Evolutionary conservation across 164 flowering plant genomes (phyloP), one percentile per base, ranked within the genome.

Genomic region (Taxillus chinensis): DNA sequence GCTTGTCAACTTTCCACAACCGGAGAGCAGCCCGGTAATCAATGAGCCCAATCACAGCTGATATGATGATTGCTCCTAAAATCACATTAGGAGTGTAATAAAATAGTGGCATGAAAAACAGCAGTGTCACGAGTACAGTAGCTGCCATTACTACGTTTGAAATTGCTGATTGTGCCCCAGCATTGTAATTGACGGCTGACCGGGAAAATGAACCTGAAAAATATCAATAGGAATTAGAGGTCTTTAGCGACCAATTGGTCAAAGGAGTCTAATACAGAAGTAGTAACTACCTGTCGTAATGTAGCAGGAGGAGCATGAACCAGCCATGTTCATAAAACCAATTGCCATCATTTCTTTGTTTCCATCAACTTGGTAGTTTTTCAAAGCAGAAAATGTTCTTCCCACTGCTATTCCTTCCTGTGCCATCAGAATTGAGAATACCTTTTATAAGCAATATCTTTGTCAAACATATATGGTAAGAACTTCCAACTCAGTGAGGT

Each of bases 351-450:
- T 86, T 73, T 83, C 89, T 71, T 86, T 82, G 80, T 86, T 86
- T 0, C 89, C 92, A 66, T 83, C 87, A 41, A 86, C 87, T 74
- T 86, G 92, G 69, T 86, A 86, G 65, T 86, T 84, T 56, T 76
- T 73, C 60, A 86, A 64, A 10, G 84, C 45, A n/a, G 89, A 85
- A 75, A 86, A 86, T 62, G 89, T 86, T 52, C 89, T 80, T 62
- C 89, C 92, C 3, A 86, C 89, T 3, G 89, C 92, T 68, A 86
- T 82, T 68, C 92, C 92, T 77, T 86, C 92, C 92, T 83, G 53
- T 5, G 70, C 45, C 3, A 58, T 39, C 54, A 4, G n/a, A 38
- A 60, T 27, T 27, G 27, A 27, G 27, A 27, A 27, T 27, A 27
- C 27, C 27, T 27, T 27, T 27, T 27, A 27, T 27, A 27, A 27